Evolutionary conservation across 176 grass and related monocot species (phyloP).

Genomic region (Aegilops umbellulata): DNA sequence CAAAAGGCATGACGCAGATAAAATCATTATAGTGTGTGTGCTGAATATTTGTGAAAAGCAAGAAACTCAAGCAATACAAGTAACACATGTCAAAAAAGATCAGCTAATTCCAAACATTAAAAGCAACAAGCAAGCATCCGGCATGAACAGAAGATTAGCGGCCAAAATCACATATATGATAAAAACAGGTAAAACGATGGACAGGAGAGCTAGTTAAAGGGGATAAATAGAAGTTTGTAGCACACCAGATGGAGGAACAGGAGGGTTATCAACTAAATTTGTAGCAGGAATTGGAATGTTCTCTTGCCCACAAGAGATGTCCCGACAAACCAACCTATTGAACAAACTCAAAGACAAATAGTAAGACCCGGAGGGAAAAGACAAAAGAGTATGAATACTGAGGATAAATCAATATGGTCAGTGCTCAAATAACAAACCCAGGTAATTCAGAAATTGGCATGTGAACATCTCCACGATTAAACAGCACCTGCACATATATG

Average conservation of each 20-base stretch:
- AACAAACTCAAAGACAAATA: conserved; percentile 16
- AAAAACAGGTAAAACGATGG: conserved; percentile 12
- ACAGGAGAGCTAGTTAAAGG: not conserved
- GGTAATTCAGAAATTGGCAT: conserved; percentile 52
- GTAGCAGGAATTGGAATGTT: conserved; percentile 62
- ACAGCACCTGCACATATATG: conserved; percentile 43
- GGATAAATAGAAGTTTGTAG: not conserved
- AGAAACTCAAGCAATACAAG: not conserved
- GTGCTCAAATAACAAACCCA: conserved; percentile 47
- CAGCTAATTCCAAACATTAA: not conserved
- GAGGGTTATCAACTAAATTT: conserved; percentile 74
- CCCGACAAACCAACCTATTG: conserved; percentile 50
- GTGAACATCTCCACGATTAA: conserved; percentile 46
- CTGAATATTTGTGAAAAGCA: not conserved
- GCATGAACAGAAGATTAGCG: not conserved
- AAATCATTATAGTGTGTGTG: not conserved
- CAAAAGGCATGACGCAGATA: conserved; percentile 3
- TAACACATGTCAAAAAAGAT: not conserved
- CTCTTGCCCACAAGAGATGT: conserved; percentile 61
- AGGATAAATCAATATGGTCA: conserved; percentile 10
- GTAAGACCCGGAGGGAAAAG: not conserved
- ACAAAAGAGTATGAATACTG: not conserved
- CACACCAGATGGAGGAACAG: conserved; percentile 55
- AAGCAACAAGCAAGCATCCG: not conserved
- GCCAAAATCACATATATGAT: conserved; percentile 5